A percentile compares a stretch with the other conserved stretches of the same genome.
Evolutionary conservation across 2,329 filamentous ascomycete genomes (phyloP).

Genomic region (Pyrenochaeta sp.): DNA sequence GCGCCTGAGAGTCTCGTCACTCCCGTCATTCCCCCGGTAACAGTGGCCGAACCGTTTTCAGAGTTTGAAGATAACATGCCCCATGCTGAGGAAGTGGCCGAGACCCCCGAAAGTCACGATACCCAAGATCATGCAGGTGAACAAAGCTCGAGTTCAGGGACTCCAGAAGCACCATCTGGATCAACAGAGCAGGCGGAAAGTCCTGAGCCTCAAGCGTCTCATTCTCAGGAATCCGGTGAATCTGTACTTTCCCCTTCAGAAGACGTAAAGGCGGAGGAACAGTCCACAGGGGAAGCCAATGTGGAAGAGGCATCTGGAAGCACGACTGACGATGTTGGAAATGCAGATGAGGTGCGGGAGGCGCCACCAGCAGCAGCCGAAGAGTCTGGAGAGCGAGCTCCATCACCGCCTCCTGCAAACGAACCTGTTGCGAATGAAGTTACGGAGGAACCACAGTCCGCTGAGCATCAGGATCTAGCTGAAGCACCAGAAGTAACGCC

Average conservation of each 20-base stretch:
- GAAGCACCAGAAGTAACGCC: background rate
- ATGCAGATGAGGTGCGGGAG: background rate
- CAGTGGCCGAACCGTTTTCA: background rate
- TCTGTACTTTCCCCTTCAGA: constrained; percentile 2
- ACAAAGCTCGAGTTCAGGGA: background rate
- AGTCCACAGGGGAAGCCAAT: background rate
- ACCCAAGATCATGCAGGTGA: background rate
- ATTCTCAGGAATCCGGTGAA: constrained; percentile 6
- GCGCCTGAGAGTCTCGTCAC: background rate
- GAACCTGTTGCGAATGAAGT: constrained; percentile 6
- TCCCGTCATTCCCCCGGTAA: background rate
- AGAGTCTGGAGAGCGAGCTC: background rate
- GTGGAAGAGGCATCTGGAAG: background rate
- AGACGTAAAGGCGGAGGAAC: constrained; percentile 1
- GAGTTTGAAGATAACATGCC: constrained; percentile 1
- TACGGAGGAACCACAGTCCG: background rate
- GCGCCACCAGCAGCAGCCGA: background rate
- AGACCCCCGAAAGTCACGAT: constrained; percentile 2
- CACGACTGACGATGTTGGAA: background rate
- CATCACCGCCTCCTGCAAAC: background rate
- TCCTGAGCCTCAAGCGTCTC: background rate
- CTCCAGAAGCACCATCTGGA: constrained; percentile 3
- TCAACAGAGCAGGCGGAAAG: constrained; percentile 2
- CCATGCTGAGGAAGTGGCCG: constrained; percentile 2
- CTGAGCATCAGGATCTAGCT: background rate